A percentile compares a stretch with the other conserved stretches of the same genome.
Evolutionary conservation across 1,139 yeast species (phyloP).

Genomic region (Saccharomyces hybrid): DNA sequence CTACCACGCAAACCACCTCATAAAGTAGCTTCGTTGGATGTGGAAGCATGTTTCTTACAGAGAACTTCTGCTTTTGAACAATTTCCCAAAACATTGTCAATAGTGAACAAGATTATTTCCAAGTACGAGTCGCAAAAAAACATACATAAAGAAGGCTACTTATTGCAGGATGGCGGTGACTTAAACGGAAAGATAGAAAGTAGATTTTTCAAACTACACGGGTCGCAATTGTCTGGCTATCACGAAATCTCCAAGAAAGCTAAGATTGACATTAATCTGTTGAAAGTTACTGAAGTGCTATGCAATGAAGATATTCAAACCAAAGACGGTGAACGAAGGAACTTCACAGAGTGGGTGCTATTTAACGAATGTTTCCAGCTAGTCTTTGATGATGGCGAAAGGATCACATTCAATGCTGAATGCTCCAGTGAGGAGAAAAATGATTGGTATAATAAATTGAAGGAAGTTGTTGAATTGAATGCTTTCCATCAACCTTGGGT

Average conservation of each 20-base stretch:
- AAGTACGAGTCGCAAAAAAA: slow-evolving; percentile 39
- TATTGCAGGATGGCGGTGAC: slow-evolving; percentile 77
- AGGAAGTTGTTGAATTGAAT: slow-evolving; percentile 46
- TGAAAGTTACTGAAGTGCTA: slow-evolving; percentile 50
- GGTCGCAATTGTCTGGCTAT: slow-evolving; percentile 56
- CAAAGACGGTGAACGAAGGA: slow-evolving; percentile 33
- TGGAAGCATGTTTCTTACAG: slow-evolving; percentile 67
- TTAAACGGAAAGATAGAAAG: slow-evolving; percentile 47
- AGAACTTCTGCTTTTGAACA: slow-evolving; percentile 48
- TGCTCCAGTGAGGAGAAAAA: slow-evolving; percentile 42
- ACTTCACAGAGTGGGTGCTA: slow-evolving; percentile 56
- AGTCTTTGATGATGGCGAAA: slow-evolving; percentile 58
- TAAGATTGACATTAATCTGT: slow-evolving; percentile 57
- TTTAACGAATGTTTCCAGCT: slow-evolving; percentile 60
- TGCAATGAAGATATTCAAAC: slow-evolving; percentile 38
- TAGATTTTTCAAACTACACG: slow-evolving; percentile 52
- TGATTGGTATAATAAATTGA: slow-evolving; percentile 50
- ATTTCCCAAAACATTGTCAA: slow-evolving; percentile 57
- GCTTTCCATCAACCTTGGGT: slow-evolving; percentile 66
- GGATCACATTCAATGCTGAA: slow-evolving; percentile 64
- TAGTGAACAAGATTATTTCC: slow-evolving; percentile 47
- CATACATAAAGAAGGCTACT: slow-evolving; percentile 46
- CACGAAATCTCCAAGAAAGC: slow-evolving; percentile 56
- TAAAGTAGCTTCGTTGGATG: slow-evolving; percentile 58
- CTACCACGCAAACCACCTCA: slow-evolving; percentile 43